Base-by-base conservation (phyloP, 768 basidiomycete genomes). In the Pisolithus marmoratus region DNA sequence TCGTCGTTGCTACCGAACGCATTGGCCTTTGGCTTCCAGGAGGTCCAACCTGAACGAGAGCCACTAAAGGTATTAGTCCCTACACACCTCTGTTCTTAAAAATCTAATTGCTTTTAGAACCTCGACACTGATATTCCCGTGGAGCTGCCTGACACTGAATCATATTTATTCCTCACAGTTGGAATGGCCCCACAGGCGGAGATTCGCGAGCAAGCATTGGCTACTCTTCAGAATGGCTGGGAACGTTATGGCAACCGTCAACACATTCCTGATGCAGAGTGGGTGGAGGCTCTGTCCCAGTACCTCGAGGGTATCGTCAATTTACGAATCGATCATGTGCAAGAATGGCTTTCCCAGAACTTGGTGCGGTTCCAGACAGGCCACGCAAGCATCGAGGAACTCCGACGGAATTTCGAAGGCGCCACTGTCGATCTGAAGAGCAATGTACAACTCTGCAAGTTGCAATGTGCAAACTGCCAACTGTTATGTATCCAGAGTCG, bases 331-430 rank as follows among this genome's bases (percentile, higher is more conserved):
- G 58, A 65, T 4, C 73, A 74, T 50, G 78, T 82, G 29, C 61
- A 62, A 8, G 61, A 65, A 44, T 82, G 81, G 81, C 63, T 82
- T 19, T 57, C 61, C 2, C 55, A 66, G 1, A 82, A 82, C 50
- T 59, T 74, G 11, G 49, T 67, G 4, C 65, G 77, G 4, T 81
- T 81, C 62, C 68, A 70, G 45, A 48, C 52, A 5, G 63, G 63
- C n/a, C 65, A 76, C 53, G 66, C 78, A 1, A 71, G 70, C 38
- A 68, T 81, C 19, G 72, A 72, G 22, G 63, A 64, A 2, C 57
- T 82, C 6, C 66, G 67, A 8, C 65, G 78, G 38, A 55, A 62
- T 2, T 72, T 77, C 44, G 72, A 77, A n/a, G 68, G 51, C 5
- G 53, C 68, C 9, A 60, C 62, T 8, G 70, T 80, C 0, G 74